Percentiles rank a stretch among this genome's conserved stretches.
Conservation (phyloP, 2,329 filamentous ascomycete species). For the Alternaria novae-zelandiae region DNA sequence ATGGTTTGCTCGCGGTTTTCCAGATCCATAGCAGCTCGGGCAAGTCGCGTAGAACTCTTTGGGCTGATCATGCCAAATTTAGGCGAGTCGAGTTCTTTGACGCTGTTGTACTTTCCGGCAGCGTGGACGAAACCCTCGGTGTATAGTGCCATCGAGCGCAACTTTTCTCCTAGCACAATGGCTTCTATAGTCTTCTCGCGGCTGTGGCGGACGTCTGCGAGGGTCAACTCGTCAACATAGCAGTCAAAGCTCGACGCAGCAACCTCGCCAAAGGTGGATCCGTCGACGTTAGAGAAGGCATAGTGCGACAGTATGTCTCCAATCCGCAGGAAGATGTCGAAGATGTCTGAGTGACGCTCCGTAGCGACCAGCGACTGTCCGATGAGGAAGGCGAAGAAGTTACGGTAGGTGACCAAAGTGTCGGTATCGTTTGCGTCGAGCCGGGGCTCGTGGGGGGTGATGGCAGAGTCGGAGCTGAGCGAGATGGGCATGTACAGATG, state of each 20-base stretch:
- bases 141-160: constrained; percentile 83
- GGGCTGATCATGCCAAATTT: constrained; percentile 74
- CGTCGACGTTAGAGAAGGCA: constrained; percentile 67
- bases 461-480: constrained; percentile 58
- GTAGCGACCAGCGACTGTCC: constrained; percentile 68
- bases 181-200: constrained; percentile 89
- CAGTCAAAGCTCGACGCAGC: constrained; percentile 70
- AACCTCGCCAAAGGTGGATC: constrained; percentile 68
- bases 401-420: constrained; percentile 64
- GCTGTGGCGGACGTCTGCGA: constrained; percentile 82
- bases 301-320: constrained; percentile 63
- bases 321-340: constrained; percentile 67
- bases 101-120: constrained; percentile 79
- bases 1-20: constrained; percentile 73
- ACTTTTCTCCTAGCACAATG: constrained; percentile 84
- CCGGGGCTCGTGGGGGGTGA: constrained; percentile 36
- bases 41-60: constrained; percentile 78
- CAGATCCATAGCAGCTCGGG: constrained; percentile 81
- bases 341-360: constrained; percentile 60
- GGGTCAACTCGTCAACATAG: constrained; percentile 76
- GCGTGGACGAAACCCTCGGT: constrained; percentile 92
- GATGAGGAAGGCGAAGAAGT: constrained; percentile 69
- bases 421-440: constrained; percentile 60
- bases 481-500: constrained; percentile 66
- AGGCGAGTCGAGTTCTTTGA: constrained; percentile 71